These are phyloP conservation scores for Adansonia grandidieri DNA, from an alignment of 441 rosid genomes.

Conservation along the genomic window DNA sequence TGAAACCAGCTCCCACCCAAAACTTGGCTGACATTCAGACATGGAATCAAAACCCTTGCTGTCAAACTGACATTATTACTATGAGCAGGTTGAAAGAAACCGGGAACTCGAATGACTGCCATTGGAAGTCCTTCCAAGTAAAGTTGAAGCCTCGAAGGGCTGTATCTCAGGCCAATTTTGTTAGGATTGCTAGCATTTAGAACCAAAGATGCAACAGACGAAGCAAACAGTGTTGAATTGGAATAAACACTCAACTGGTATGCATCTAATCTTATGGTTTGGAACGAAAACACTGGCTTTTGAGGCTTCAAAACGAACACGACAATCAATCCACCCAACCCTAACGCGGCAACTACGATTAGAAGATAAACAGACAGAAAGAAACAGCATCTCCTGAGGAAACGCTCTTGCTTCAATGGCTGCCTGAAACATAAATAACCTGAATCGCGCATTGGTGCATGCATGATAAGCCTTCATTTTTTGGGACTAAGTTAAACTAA, in stretches of 20 bases:
- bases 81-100: constrained; percentile 40
- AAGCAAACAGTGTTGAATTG: constrained; percentile 37
- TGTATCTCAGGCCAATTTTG: constrained; percentile 37
- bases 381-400: constrained; percentile 32
- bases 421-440: constrained; percentile 15
- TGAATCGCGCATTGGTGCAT: constrained; percentile 4
- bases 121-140: constrained; percentile 35
- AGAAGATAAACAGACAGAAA: constrained; percentile 27
- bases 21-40: constrained; percentile 30
- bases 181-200: constrained; percentile 43
- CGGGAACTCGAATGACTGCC: constrained; percentile 35
- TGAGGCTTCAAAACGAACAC: constrained; percentile 37
- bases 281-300: constrained; percentile 39
- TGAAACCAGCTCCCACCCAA: constrained; percentile 20
- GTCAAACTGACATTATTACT: constrained; percentile 34
- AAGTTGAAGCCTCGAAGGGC: constrained; percentile 36
- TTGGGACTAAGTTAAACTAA: constrained; percentile 1
- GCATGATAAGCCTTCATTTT: constrained; percentile 13
- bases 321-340: constrained; percentile 20
- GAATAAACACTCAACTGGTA: constrained; percentile 32
- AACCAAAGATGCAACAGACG: constrained; percentile 35
- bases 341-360: constrained; percentile 24
- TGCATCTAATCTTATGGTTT: constrained; percentile 33
- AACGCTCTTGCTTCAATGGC: constrained; percentile 13
- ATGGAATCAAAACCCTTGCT: constrained; percentile 29